phyloP scores from a whole-genome alignment of 805 yeast species.

The Pichia paraexigua region DNA sequence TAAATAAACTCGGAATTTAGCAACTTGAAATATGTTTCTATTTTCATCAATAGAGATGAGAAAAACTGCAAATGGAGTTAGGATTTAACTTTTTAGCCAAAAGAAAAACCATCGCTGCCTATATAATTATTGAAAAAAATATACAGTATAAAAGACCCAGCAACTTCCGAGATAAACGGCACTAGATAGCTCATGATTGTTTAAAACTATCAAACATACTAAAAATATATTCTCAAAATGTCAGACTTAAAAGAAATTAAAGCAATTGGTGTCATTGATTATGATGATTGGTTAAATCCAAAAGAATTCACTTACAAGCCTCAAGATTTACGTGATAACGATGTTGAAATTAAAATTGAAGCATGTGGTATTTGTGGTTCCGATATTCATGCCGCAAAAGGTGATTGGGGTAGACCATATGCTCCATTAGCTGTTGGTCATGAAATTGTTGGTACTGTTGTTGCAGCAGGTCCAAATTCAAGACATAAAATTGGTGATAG shows the following conservation, averaged over 20 bases:
- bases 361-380: slow-evolving; percentile 46
- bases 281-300: slow-evolving; percentile 12
- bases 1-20: too few relatives aligned
- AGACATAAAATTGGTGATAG: slow-evolving; percentile 38
- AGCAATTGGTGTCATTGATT: slow-evolving; percentile 17
- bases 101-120: too few relatives aligned
- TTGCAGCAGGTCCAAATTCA: slow-evolving; percentile 30
- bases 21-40: too few relatives aligned
- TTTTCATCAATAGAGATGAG: too few relatives aligned
- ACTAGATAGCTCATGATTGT: too few relatives aligned
- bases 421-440: slow-evolving; percentile 33
- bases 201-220: background rate
- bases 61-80: too few relatives aligned
- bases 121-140: too few relatives aligned
- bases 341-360: slow-evolving; percentile 38
- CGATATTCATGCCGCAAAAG: slow-evolving; percentile 38
- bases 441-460: slow-evolving; percentile 38
- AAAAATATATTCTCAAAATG: background rate
- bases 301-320: slow-evolving; percentile 16
- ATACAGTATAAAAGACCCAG: too few relatives aligned
- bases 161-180: too few relatives aligned
- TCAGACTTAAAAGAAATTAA: slow-evolving; percentile 5
- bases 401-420: slow-evolving; percentile 18
- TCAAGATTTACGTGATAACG: slow-evolving; percentile 12
- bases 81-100: too few relatives aligned